Percentiles rank a stretch among this genome's conserved stretches.
These are phyloP conservation scores for Blumeria hordei DNA, from an alignment of 2,329 filamentous ascomycete species.

Conservation along the genomic window DNA sequence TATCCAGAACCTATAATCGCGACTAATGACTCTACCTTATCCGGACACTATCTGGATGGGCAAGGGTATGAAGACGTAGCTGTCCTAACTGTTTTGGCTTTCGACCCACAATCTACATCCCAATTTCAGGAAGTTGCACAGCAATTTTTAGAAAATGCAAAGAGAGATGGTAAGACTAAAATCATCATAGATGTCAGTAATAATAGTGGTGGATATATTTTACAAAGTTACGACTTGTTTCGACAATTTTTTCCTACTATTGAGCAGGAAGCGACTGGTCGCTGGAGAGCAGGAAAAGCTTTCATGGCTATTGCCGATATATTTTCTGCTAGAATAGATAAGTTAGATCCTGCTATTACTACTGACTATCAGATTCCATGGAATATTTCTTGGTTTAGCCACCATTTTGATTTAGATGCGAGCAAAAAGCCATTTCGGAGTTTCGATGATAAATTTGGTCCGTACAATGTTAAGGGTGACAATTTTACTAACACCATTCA, in stretches of 20 bases:
- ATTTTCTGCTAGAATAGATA: constrained; percentile 6
- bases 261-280: constrained; percentile 9
- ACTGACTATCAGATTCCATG: constrained; percentile 2
- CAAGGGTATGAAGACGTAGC: constrained; percentile 13
- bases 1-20: constrained; percentile 11
- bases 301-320: constrained; percentile 8
- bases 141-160: constrained; percentile 22
- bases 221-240: no score
- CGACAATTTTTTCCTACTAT: no score
- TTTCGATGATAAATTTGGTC: constrained; percentile 11
- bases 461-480: constrained; percentile 7
- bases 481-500: constrained; percentile 9
- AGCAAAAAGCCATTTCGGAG: constrained; percentile 9
- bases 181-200: constrained; percentile 37
- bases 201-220: no score
- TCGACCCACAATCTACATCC: constrained; percentile 7
- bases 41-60: constrained; percentile 13
- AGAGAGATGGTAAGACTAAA: constrained; percentile 26
- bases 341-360: constrained; percentile 9
- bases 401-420: constrained; percentile 7
- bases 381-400: no score
- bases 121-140: constrained; percentile 13
- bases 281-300: constrained; percentile 10
- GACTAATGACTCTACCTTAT: constrained; percentile 9
- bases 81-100: constrained; percentile 11